Conservation (phyloP, 2,329 filamentous ascomycete species). For the Fusarium decemcellulare region DNA sequence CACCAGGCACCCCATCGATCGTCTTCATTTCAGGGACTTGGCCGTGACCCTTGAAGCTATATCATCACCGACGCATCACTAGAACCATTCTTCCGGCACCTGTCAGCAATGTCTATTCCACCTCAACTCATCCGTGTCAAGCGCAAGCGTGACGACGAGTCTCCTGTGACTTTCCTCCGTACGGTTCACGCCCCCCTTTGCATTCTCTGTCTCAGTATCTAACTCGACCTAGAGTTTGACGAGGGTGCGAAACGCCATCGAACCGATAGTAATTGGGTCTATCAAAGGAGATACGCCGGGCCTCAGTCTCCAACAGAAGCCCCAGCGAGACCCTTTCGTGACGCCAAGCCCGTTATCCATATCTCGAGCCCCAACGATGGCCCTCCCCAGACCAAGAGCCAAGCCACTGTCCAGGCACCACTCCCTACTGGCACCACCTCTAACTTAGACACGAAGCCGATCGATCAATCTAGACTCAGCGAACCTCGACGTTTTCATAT, state of each 20-base stretch:
- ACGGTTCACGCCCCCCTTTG: conserved; percentile 43
- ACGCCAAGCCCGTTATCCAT: conserved; percentile 62
- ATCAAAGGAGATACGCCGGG: conserved; percentile 63
- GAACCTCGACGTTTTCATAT: conserved; percentile 70
- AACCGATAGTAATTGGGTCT: conserved; percentile 67
- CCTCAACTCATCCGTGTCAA: conserved; percentile 73
- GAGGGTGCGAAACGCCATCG: conserved; percentile 67
- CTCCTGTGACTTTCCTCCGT: conserved; percentile 70
- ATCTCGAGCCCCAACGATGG: conserved; percentile 58
- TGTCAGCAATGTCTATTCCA: conserved; percentile 66
- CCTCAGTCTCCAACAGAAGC: conserved; percentile 44
- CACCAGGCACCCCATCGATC: neutral
- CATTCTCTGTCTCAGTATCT: conserved; percentile 23
- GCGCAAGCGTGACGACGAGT: conserved; percentile 70
- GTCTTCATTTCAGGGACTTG: neutral
- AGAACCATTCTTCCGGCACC: neutral
- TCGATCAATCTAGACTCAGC: conserved; percentile 24
- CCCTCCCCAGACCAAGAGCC: conserved; percentile 22
- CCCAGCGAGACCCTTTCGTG: conserved; percentile 33
- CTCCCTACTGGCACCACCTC: conserved; percentile 5
- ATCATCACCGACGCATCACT: neutral
- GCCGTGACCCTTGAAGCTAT: neutral
- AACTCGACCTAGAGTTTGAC: conserved; percentile 62
- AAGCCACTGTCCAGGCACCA: conserved; percentile 17
- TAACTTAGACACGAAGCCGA: conserved; percentile 22